Evolutionary conservation across 257 asterid species (phyloP).

Genomic region (Nicotiana undulata): DNA sequence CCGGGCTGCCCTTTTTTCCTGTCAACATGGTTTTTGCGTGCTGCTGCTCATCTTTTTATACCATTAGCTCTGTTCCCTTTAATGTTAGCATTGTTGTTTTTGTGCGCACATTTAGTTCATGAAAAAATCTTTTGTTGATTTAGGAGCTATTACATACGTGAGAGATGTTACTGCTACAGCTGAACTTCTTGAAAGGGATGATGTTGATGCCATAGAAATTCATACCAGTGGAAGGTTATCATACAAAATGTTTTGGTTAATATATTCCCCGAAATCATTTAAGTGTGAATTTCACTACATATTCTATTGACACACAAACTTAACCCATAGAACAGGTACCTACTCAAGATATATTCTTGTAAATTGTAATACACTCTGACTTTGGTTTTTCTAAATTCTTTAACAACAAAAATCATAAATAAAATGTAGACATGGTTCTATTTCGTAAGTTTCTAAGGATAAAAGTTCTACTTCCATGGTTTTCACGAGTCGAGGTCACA

Average conservation of each 20-base stretch:
- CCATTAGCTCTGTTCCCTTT: background rate
- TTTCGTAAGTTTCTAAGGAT: background rate
- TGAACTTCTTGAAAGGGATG: conserved; percentile 54
- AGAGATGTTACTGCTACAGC: conserved; percentile 68
- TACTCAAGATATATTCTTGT: background rate
- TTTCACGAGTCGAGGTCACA: background rate
- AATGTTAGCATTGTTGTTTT: background rate
- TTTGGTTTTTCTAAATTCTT: background rate
- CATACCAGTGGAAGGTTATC: conserved; percentile 88
- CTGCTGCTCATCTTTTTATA: background rate
- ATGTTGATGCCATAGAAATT: conserved; percentile 79
- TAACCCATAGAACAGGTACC: background rate
- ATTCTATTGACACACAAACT: background rate
- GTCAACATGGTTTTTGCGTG: background rate
- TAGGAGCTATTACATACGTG: conserved; percentile 60
- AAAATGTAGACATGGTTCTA: background rate
- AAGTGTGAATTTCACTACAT: background rate
- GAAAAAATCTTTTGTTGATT: conserved; percentile 5
- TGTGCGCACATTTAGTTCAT: background rate
- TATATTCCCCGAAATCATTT: background rate
- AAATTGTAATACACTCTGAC: background rate
- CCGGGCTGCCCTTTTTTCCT: no score
- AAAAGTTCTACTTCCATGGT: background rate
- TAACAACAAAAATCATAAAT: background rate
- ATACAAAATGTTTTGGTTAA: background rate